A percentile compares a stretch with the other conserved stretches of the same genome.
phyloP scores from a whole-genome alignment of 2,329 filamentous ascomycete species.

The Esteya vermicola region DNA sequence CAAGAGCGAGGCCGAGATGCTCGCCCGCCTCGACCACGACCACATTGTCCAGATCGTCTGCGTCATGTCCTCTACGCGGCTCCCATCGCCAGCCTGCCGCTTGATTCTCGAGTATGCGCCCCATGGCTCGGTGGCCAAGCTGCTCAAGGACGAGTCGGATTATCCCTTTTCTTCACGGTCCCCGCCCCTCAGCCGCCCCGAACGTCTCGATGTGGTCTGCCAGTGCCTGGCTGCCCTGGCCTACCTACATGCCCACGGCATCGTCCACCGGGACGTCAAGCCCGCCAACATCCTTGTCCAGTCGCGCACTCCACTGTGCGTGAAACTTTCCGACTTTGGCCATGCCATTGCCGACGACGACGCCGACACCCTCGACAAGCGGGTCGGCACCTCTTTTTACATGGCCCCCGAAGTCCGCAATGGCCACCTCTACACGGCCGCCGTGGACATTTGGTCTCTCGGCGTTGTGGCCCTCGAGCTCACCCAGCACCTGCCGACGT shows the following conservation, averaged over 20 bases:
- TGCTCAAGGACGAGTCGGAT: neutral
- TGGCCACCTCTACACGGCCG: neutral
- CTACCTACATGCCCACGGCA: slow-evolving; percentile 19
- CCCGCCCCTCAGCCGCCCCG: neutral
- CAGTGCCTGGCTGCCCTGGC: slow-evolving; percentile 1
- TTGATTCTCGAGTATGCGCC: slow-evolving; percentile 1
- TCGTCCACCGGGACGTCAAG: slow-evolving; percentile 40
- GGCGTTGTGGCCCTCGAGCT: slow-evolving; percentile 2
- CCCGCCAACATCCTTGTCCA: slow-evolving; percentile 29
- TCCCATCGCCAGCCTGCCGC: neutral
- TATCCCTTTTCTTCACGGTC: no score
- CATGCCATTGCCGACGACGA: neutral
- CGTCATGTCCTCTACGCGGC: neutral
- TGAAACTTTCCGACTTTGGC: slow-evolving; percentile 2
- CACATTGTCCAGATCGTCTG: neutral
- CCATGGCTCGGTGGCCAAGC: neutral
- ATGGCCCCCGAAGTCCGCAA: neutral
- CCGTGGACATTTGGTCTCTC: slow-evolving; percentile 1
- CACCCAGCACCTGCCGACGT: neutral
- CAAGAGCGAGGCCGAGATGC: neutral
- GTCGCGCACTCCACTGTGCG: neutral
- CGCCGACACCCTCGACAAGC: neutral
- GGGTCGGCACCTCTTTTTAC: neutral
- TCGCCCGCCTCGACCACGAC: neutral
- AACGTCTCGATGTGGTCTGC: slow-evolving; percentile 3